Percentiles rank a stretch among this genome's conserved stretches.
These are phyloP conservation scores for Brettanomyces sp. DNA, from an alignment of 805 yeast genomes.

Conservation along the genomic window DNA sequence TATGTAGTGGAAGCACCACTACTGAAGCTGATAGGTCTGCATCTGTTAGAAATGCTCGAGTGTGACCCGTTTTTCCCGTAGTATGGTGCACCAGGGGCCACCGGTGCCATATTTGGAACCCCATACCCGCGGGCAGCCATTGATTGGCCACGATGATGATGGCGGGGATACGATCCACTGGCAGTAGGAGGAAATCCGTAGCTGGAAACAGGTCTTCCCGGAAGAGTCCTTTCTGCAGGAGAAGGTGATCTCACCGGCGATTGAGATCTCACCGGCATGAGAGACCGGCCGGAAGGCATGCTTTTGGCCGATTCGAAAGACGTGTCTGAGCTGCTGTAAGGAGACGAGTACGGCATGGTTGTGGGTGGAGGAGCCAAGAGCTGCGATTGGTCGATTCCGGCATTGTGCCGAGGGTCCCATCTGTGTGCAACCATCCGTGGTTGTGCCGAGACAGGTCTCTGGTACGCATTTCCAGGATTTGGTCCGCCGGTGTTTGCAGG, in stretches of 20 bases:
- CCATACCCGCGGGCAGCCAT: too few species aligned
- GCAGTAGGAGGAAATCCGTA: not conserved
- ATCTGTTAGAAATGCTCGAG: too few species aligned
- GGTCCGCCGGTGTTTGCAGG: too few species aligned
- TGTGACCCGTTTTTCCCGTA: too few species aligned
- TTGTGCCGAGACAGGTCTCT: too few species aligned
- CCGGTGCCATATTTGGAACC: too few species aligned
- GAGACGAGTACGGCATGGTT: not conserved
- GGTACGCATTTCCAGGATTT: too few species aligned
- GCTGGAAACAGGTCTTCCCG: not conserved
- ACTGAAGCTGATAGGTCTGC: too few species aligned
- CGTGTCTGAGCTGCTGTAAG: not conserved
- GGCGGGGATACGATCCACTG: not conserved
- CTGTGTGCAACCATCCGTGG: too few species aligned
- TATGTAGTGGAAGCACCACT: too few species aligned
- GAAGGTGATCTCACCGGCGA: not conserved
- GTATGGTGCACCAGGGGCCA: too few species aligned
- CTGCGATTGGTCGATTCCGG: not conserved
- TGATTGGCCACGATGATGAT: not conserved
- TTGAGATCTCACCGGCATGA: not conserved
- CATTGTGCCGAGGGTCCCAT: too few species aligned
- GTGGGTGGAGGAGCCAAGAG: not conserved
- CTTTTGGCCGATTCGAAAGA: conserved; percentile 1
- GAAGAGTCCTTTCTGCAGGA: not conserved
- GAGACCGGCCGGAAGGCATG: not conserved